A percentile compares a stretch with the other conserved stretches of the same genome.
Evolutionary conservation across 1,284 basidiomycete species (phyloP).

Genomic region (Pisolithus thermaeus): DNA sequence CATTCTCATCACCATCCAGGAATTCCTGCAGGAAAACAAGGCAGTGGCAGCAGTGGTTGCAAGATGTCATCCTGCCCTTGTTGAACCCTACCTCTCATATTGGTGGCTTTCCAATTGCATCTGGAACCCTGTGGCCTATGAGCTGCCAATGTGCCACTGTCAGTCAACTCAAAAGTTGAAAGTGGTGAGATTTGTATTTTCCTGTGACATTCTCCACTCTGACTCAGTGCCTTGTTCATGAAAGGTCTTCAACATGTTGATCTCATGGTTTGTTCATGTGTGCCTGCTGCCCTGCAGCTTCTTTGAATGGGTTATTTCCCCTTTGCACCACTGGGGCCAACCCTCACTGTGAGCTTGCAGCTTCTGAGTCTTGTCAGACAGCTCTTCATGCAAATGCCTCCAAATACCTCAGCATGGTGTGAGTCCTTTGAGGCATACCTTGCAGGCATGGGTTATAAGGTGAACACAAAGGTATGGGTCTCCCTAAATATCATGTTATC

Average conservation of each 20-base stretch:
- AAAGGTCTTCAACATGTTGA: not conserved
- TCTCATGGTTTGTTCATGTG: slow-evolving; percentile 4
- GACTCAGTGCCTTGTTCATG: not conserved
- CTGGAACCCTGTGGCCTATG: not conserved
- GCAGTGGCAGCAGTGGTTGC: slow-evolving; percentile 8
- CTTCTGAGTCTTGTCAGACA: slow-evolving; percentile 7
- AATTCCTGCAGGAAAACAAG: slow-evolving; percentile 1
- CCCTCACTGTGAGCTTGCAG: slow-evolving; percentile 8
- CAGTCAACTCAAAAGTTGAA: not conserved
- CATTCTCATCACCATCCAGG: not conserved
- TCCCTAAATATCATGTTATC: too few relatives aligned
- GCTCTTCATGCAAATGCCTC: slow-evolving; percentile 7
- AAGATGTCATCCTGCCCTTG: slow-evolving; percentile 8
- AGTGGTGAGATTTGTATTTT: not conserved
- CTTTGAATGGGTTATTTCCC: slow-evolving; percentile 9
- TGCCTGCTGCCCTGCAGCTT: slow-evolving; percentile 8
- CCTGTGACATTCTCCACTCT: not conserved
- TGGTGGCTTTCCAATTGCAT: not conserved
- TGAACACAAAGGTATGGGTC: slow-evolving; percentile 2
- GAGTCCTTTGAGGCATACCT: slow-evolving; percentile 10
- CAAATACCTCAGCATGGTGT: slow-evolving; percentile 11
- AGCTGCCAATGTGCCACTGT: not conserved
- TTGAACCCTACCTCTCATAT: slow-evolving; percentile 2
- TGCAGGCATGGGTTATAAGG: slow-evolving; percentile 1
- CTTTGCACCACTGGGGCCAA: slow-evolving; percentile 10